Conservation (phyloP, 2,329 filamentous ascomycete genomes). For the Xylariaceae sp. region DNA sequence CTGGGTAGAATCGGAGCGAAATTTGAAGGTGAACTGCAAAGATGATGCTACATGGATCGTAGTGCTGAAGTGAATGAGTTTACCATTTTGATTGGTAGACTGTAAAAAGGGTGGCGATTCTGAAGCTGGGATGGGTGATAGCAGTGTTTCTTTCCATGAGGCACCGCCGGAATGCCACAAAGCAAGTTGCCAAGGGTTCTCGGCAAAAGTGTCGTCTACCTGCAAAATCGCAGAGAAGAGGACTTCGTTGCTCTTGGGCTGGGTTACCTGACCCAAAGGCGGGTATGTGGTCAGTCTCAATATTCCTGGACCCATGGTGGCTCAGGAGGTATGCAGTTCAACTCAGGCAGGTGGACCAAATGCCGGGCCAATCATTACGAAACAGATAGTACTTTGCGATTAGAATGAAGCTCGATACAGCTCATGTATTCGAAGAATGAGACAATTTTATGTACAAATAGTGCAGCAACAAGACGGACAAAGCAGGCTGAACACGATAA, state of each 20-base stretch:
- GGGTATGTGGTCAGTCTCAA: slow-evolving; percentile 57
- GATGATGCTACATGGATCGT: slow-evolving; percentile 45
- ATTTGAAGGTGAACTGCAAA: slow-evolving; percentile 68
- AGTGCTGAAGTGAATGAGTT: slow-evolving; percentile 52
- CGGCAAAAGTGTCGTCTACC: slow-evolving; percentile 50
- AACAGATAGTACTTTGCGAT: too few relatives aligned
- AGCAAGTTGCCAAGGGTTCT: slow-evolving; percentile 65
- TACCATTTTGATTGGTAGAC: slow-evolving; percentile 29
- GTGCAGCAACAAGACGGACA: too few relatives aligned
- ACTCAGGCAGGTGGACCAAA: too few relatives aligned
- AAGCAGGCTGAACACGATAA: too few relatives aligned
- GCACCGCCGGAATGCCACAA: slow-evolving; percentile 66
- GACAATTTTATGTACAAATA: too few relatives aligned
- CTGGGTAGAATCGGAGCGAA: slow-evolving; percentile 47
- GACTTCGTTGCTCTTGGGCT: slow-evolving; percentile 46
- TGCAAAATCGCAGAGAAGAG: slow-evolving; percentile 68
- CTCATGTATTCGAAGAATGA: too few relatives aligned
- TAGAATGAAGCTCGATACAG: too few relatives aligned
- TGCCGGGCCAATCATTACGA: too few relatives aligned
- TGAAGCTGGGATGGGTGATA: slow-evolving; percentile 28
- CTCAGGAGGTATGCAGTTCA: too few relatives aligned
- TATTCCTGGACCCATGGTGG: neutral
- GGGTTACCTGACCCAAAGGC: slow-evolving; percentile 70
- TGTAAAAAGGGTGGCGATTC: slow-evolving; percentile 50
- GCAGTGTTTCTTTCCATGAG: slow-evolving; percentile 50